These are phyloP conservation scores for Quercus cerris DNA, from an alignment of 306 rosid genomes.

Conservation along the genomic window DNA sequence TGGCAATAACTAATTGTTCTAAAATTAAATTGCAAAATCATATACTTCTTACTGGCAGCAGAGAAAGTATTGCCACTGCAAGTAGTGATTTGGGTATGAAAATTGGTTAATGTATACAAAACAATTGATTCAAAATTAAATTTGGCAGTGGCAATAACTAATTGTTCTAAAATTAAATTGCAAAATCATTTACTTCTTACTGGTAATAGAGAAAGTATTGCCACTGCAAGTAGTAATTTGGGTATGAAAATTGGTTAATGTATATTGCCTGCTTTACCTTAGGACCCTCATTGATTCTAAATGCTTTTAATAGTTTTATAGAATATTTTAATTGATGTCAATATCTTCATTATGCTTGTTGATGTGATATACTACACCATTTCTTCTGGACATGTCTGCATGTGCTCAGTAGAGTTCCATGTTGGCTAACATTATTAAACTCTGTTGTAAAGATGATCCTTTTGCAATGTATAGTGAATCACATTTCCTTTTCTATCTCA, in stretches of 20 bases:
- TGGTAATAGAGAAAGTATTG: background rate
- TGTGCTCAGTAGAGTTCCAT: slow-evolving; percentile 1
- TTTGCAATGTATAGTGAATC: slow-evolving; percentile 23
- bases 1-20: background rate
- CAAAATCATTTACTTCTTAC: background rate
- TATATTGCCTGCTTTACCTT: background rate
- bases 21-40: background rate
- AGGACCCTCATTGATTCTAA: background rate
- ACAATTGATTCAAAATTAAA: too few relatives aligned
- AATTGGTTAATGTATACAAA: background rate
- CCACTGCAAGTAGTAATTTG: background rate
- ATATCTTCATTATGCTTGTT: background rate
- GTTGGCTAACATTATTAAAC: background rate
- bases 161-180: background rate
- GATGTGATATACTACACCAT: background rate
- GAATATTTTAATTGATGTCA: background rate
- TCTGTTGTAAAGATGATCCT: slow-evolving; percentile 9
- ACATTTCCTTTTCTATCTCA: slow-evolving; percentile 26
- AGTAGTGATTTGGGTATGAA: background rate
- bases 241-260: background rate
- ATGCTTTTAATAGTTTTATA: background rate
- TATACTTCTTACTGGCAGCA: background rate
- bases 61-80: background rate
- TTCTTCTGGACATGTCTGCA: background rate
- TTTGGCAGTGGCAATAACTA: background rate